Conservation (phyloP, 495 filamentous ascomycete genomes). For the Ascobolus immersus region DNA sequence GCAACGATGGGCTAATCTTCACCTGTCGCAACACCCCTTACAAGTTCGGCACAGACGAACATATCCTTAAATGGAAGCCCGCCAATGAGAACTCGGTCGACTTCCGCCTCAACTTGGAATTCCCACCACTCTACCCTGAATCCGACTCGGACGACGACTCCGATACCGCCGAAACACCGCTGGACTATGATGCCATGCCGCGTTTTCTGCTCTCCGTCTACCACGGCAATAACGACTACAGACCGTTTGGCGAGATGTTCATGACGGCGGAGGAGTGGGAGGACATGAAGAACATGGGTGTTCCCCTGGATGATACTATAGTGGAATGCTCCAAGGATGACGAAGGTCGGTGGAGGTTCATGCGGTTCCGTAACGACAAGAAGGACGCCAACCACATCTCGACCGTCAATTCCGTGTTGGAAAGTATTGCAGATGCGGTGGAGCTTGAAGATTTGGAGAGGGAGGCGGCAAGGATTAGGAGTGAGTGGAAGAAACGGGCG, state of each 20-base stretch:
- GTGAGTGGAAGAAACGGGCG: slow-evolving; percentile 11
- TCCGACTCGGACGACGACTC: slow-evolving; percentile 30
- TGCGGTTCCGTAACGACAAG: slow-evolving; percentile 78
- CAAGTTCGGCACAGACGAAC: slow-evolving; percentile 58
- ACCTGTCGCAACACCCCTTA: slow-evolving; percentile 71
- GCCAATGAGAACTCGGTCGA: slow-evolving; percentile 80
- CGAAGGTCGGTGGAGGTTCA: slow-evolving; percentile 51
- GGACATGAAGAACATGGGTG: slow-evolving; percentile 35
- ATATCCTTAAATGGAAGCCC: slow-evolving; percentile 95
- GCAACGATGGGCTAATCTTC: slow-evolving; percentile 92
- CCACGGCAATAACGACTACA: slow-evolving; percentile 27
- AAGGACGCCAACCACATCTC: slow-evolving; percentile 64
- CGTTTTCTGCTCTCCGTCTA: slow-evolving; percentile 29
- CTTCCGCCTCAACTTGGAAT: slow-evolving; percentile 54
- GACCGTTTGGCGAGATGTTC: slow-evolving; percentile 35
- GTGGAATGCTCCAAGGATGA: slow-evolving; percentile 68
- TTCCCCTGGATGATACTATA: slow-evolving; percentile 56
- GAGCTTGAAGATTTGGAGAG: slow-evolving; percentile 33
- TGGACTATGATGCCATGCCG: slow-evolving; percentile 36
- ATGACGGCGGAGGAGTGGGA: slow-evolving; percentile 66
- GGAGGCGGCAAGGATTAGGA: slow-evolving; percentile 7
- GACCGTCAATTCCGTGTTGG: slow-evolving; percentile 53
- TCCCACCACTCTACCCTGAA: slow-evolving; percentile 46
- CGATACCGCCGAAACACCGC: slow-evolving; percentile 2
- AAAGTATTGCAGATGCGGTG: slow-evolving; percentile 55